Conservation (phyloP, 371 early-diverging fungal species). For the Rhizopus arrhizus region DNA sequence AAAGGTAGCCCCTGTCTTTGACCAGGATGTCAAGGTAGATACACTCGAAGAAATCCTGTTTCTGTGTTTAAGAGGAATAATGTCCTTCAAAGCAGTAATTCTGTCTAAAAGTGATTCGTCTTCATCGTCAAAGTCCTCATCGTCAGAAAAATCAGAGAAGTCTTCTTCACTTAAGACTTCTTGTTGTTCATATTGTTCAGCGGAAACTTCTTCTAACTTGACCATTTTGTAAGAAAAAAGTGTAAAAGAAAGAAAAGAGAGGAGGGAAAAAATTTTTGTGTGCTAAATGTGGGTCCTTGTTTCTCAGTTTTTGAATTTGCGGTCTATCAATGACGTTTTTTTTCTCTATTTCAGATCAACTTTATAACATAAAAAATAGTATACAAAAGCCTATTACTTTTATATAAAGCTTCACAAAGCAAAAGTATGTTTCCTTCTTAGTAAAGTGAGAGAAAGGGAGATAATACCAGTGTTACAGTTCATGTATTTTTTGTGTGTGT, state of each 20-base stretch:
- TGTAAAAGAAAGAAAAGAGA: constrained; percentile 13
- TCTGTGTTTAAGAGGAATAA: constrained; percentile 73
- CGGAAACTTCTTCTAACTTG: constrained; percentile 57
- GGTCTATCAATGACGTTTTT: no score
- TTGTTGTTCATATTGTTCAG: constrained; percentile 48
- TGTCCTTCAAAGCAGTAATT: constrained; percentile 73
- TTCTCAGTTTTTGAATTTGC: background rate
- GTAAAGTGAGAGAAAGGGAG: no score
- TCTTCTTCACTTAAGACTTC: constrained; percentile 54
- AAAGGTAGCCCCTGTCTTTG: constrained; percentile 60
- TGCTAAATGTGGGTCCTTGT: background rate
- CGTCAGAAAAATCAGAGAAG: constrained; percentile 61
- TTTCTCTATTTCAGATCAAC: no score
- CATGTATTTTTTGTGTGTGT: background rate
- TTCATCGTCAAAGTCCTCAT: constrained; percentile 44
- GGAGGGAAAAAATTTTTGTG: constrained; percentile 6
- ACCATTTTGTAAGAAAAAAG: constrained; percentile 40
- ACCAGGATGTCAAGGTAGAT: constrained; percentile 57
- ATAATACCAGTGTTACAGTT: no score
- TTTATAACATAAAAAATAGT: no score
- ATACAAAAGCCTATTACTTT: no score
- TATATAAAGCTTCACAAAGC: no score
- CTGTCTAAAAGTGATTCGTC: constrained; percentile 74
- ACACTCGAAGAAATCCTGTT: constrained; percentile 55
- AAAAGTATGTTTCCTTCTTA: no score